phyloP scores from a whole-genome alignment of 192 early-diverging fungal genomes.

The Tieghemiomyces parasiticus region DNA sequence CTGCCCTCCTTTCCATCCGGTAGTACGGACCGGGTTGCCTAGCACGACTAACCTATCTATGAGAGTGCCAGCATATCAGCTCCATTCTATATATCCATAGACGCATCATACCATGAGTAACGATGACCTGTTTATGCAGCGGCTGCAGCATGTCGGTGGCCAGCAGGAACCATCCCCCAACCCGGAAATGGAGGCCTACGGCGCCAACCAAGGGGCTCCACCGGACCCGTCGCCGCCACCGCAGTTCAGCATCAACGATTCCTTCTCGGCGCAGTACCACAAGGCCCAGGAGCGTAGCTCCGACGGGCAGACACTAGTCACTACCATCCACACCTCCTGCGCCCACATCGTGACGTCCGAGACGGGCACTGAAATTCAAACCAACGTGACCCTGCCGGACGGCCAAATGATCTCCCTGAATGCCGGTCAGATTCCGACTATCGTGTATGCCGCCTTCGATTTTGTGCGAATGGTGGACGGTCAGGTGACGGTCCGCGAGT shows the following conservation, averaged over 20 bases:
- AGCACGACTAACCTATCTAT: too few species aligned
- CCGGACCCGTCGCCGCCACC: neutral
- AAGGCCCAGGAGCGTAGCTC: neutral
- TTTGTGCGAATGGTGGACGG: constrained; percentile 66
- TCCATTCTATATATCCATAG: too few species aligned
- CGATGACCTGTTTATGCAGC: constrained; percentile 9
- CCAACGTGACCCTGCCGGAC: constrained; percentile 9
- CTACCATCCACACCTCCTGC: constrained; percentile 10
- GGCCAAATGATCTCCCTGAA: constrained; percentile 11
- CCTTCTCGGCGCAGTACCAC: constrained; percentile 7
- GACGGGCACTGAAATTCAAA: neutral
- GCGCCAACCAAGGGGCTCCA: neutral
- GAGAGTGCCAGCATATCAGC: too few species aligned
- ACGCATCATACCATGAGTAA: neutral
- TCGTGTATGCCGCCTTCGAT: constrained; percentile 56
- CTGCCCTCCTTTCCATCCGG: too few species aligned
- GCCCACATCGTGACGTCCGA: constrained; percentile 9
- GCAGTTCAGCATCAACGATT: neutral
- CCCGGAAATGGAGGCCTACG: neutral
- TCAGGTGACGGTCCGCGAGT: constrained; percentile 55
- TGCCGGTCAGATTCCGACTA: constrained; percentile 7
- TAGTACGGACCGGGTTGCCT: too few species aligned
- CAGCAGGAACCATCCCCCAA: constrained; percentile 11
- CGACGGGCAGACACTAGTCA: constrained; percentile 1
- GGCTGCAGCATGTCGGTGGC: constrained; percentile 6